A percentile compares a stretch with the other conserved stretches of the same genome.
Conservation (phyloP, 2,329 filamentous ascomycete genomes). For the Aspergillus sp. region DNA sequence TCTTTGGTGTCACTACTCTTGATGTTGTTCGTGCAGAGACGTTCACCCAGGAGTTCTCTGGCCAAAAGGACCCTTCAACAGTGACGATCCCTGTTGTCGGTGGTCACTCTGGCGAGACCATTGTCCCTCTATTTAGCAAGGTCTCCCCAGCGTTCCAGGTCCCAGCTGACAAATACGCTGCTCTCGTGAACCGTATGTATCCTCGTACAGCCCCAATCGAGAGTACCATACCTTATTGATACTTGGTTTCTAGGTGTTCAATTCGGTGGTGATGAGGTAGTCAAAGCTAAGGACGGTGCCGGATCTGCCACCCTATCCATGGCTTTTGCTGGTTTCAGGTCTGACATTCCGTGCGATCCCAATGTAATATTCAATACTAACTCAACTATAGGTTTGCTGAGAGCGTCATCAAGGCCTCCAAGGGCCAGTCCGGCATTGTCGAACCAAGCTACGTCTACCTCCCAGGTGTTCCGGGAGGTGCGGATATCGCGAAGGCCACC, state of each 20-base stretch:
- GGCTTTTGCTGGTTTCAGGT: slow-evolving; percentile 94
- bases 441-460: slow-evolving; percentile 97
- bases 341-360: slow-evolving; percentile 31
- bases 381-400: slow-evolving; percentile 72
- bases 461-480: slow-evolving; percentile 81
- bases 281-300: slow-evolving; percentile 89
- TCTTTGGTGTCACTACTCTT: slow-evolving; percentile 98
- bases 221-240: background rate
- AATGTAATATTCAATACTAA: slow-evolving; percentile 18
- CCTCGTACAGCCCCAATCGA: background rate
- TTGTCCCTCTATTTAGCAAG: slow-evolving; percentile 96
- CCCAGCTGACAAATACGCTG: slow-evolving; percentile 85
- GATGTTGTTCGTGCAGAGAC: slow-evolving; percentile 98
- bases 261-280: slow-evolving; percentile 96
- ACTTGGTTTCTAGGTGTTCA: slow-evolving; percentile 63
- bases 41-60: slow-evolving; percentile 83
- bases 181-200: slow-evolving; percentile 74
- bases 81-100: slow-evolving; percentile 89
- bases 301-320: slow-evolving; percentile 91
- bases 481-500: slow-evolving; percentile 78
- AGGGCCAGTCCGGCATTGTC: slow-evolving; percentile 88
- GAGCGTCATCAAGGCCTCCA: slow-evolving; percentile 82
- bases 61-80: slow-evolving; percentile 78
- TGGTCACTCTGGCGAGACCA: slow-evolving; percentile 96
- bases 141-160: slow-evolving; percentile 76